A percentile compares a stretch with the other conserved stretches of the same genome.
phyloP scores from a whole-genome alignment of 2,329 filamentous ascomycete genomes.

The Exophiala sp. region DNA sequence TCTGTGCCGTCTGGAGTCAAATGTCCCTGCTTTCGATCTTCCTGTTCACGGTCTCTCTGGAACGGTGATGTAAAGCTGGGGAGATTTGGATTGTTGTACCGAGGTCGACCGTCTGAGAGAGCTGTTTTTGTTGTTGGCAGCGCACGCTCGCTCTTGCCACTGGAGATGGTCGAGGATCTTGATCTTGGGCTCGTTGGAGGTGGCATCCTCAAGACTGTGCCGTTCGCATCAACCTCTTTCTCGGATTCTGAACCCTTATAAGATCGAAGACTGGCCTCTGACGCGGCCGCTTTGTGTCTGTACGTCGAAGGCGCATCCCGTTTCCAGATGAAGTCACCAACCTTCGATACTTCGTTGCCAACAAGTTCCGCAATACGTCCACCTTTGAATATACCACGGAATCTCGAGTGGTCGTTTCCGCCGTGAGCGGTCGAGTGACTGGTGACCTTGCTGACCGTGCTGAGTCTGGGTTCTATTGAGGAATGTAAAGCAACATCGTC shows the following conservation, averaged over 20 bases:
- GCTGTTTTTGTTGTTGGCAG: conserved; percentile 9
- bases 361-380: conserved; percentile 71
- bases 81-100: conserved; percentile 44
- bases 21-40: conserved; percentile 31
- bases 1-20: conserved; percentile 30
- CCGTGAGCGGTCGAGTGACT: conserved; percentile 46
- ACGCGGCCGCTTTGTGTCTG: conserved; percentile 36
- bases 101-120: conserved; percentile 24
- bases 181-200: conserved; percentile 8
- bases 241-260: conserved; percentile 47
- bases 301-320: conserved; percentile 50
- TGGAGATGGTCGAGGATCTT: conserved; percentile 24
- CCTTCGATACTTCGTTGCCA: conserved; percentile 59
- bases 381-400: conserved; percentile 75
- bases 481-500: conserved; percentile 7
- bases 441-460: conserved; percentile 33
- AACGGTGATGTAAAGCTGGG: conserved; percentile 52
- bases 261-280: conserved; percentile 45
- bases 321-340: conserved; percentile 59
- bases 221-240: conserved; percentile 35
- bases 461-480: conserved; percentile 11
- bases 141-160: conserved; percentile 19
- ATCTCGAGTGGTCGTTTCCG: conserved; percentile 51
- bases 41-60: conserved; percentile 36
- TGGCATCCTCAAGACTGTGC: conserved; percentile 19